These are phyloP conservation scores for Cladophialophora psammophila DNA, from an alignment of 2,329 filamentous ascomycete genomes.

Conservation along the genomic window DNA sequence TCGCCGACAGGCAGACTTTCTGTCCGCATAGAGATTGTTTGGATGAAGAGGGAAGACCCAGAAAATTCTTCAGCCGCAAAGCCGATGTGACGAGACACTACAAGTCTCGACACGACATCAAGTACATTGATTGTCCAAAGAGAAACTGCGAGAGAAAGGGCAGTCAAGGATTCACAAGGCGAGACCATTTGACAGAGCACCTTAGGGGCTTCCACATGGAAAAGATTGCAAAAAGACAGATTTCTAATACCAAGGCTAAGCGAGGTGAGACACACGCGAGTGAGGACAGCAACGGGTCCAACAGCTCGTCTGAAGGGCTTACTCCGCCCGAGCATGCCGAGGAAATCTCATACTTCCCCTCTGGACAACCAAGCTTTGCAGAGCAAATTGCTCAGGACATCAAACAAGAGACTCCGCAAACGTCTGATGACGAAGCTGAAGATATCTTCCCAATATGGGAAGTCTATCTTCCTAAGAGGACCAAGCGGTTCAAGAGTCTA, in stretches of 20 bases:
- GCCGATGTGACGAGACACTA: slow-evolving; percentile 60
- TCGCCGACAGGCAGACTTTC: slow-evolving; percentile 13
- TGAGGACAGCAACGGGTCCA: slow-evolving; percentile 6
- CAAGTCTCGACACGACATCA: slow-evolving; percentile 52
- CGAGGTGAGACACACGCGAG: not conserved
- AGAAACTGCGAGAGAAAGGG: slow-evolving; percentile 56
- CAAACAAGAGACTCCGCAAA: slow-evolving; percentile 4
- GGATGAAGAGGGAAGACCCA: slow-evolving; percentile 32
- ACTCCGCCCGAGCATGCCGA: not conserved
- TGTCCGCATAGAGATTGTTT: slow-evolving; percentile 42
- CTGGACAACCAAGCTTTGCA: not conserved
- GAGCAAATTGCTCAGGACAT: not conserved
- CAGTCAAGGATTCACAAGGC: slow-evolving; percentile 60
- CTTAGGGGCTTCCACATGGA: slow-evolving; percentile 62
- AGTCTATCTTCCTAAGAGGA: not conserved
- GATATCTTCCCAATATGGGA: not conserved
- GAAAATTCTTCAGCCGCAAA: slow-evolving; percentile 51
- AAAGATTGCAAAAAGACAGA: slow-evolving; percentile 47
- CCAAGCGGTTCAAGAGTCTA: not conserved
- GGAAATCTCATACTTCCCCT: not conserved
- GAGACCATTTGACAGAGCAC: slow-evolving; percentile 66
- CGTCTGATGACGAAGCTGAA: slow-evolving; percentile 12
- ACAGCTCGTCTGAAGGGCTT: slow-evolving; percentile 9
- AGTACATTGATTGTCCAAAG: slow-evolving; percentile 54
- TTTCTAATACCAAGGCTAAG: slow-evolving; percentile 11